Evolutionary conservation across 495 filamentous ascomycete genomes (phyloP).

Genomic region (Aspergillus homomorphus): DNA sequence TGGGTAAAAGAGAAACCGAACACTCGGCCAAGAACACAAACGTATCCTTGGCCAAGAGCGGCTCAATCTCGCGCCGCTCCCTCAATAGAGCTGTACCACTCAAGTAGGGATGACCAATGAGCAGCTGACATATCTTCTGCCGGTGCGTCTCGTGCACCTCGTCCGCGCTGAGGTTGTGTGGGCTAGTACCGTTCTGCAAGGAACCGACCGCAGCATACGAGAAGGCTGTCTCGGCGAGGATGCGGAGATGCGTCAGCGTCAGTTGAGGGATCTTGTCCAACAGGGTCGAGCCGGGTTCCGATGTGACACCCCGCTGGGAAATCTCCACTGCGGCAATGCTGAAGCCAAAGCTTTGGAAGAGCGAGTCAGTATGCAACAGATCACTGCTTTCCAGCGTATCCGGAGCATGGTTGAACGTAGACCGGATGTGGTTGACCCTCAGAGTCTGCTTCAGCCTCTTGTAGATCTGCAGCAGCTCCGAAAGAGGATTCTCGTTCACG

Average conservation of each 20-base stretch:
- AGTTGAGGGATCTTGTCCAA: constrained; percentile 83
- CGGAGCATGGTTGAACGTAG: constrained; percentile 44
- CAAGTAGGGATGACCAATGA: constrained; percentile 55
- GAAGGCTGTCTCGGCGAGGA: constrained; percentile 82
- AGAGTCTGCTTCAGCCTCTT: constrained; percentile 76
- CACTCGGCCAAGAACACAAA: constrained; percentile 85
- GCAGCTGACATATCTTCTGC: constrained; percentile 73
- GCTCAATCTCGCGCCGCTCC: constrained; percentile 51
- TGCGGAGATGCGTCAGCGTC: constrained; percentile 80
- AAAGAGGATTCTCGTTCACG: constrained; percentile 45
- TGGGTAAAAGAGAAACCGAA: constrained; percentile 66
- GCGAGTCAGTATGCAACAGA: constrained; percentile 60
- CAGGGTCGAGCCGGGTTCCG: constrained; percentile 69
- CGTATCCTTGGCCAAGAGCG: constrained; percentile 72
- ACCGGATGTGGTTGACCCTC: constrained; percentile 61
- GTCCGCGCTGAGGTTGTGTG: constrained; percentile 55
- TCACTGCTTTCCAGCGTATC: constrained; percentile 43
- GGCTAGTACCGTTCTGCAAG: constrained; percentile 49
- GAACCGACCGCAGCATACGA: constrained; percentile 80
- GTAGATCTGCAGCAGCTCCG: constrained; percentile 79
- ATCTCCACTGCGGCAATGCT: constrained; percentile 93
- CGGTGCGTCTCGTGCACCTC: constrained; percentile 70
- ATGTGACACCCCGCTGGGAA: constrained; percentile 80
- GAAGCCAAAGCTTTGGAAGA: constrained; percentile 74
- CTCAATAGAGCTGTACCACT: constrained; percentile 35